phyloP scores from a whole-genome alignment of 192 early-diverging fungal genomes.

The Linnemannia hyalina region DNA sequence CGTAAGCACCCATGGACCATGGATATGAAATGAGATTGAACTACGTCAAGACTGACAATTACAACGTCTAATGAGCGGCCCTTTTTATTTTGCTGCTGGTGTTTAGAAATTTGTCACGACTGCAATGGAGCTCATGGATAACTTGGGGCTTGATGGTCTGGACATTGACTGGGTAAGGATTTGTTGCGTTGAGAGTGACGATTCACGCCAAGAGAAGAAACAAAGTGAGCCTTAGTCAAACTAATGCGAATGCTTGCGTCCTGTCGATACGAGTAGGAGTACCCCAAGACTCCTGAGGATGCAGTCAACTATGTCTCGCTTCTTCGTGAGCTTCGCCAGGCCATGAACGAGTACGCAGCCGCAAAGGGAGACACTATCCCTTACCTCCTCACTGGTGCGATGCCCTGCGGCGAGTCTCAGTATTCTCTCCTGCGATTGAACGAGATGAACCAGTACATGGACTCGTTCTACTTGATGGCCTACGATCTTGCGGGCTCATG shows the following conservation, averaged over 20 bases:
- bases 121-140: constrained; percentile 59
- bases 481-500: constrained; percentile 84
- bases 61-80: neutral
- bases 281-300: constrained; percentile 81
- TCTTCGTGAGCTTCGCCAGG: constrained; percentile 76
- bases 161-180: constrained; percentile 59
- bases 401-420: constrained; percentile 72
- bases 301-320: constrained; percentile 84
- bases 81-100: neutral
- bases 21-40: too few relatives aligned
- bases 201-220: neutral
- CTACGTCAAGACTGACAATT: too few relatives aligned
- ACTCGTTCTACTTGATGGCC: constrained; percentile 93
- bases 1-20: constrained; percentile 7
- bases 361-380: constrained; percentile 44
- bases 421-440: constrained; percentile 72
- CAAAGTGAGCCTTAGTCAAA: neutral
- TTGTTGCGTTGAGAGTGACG: neutral
- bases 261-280: constrained; percentile 70
- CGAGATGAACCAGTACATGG: constrained; percentile 74
- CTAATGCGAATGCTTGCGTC: neutral
- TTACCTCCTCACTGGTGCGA: constrained; percentile 77
- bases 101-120: constrained; percentile 68
- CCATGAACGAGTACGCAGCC: constrained; percentile 71
- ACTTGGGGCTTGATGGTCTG: constrained; percentile 69